Base-by-base conservation (phyloP, 768 basidiomycete species). In the Naganishia randhawae region DNA sequence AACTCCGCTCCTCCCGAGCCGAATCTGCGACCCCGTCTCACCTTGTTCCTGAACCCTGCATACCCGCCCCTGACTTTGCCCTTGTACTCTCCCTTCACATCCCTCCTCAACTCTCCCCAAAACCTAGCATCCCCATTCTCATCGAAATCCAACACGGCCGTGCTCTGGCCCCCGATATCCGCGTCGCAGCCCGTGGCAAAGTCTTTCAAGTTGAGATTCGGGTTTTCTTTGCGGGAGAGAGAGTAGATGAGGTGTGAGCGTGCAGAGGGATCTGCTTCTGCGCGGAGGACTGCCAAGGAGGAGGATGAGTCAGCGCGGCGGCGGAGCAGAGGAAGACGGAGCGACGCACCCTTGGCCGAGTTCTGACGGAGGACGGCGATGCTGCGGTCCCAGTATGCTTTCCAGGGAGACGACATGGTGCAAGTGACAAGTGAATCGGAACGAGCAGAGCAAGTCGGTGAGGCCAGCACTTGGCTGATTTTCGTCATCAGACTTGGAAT, bases 11-110 rank as follows among this genome's bases (percentile, higher is more conserved):
- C 22, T 16, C 22, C 52, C 57, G n/a, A 35, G 8, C 48, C 27
- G 27, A 29, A 25, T 41, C n/a, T 19, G 10, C 64, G 62, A 61
- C 32, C 22, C 4, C 33, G 11, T 69, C 82, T 64, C 65, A 89
- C 92, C 83, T 88, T 89, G 76, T 87, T 95, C 71, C 91, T 82
- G 77, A 97, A 91, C 19, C 91, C 94, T 17, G 92, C 91, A 79
- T 95, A 98, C 0, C 94, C 94, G 6, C 88, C 87, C 54, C 90
- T 83, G 41, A 95, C 83, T 72, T 85, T 85, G 0, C 86, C 85
- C 73, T 87, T 85, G 63, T 88, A 79, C n/a, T 85, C 86, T 1
- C 86, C 82, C 54, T 85, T 86, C 1, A 93, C 89, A 45, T 82
- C 83, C 19, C 90, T 82, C 42, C 84, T 81, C 87, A 95, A 88